Evolutionary conservation across 192 early-diverging fungal genomes (phyloP).

Genomic region (Coemansia sp.): DNA sequence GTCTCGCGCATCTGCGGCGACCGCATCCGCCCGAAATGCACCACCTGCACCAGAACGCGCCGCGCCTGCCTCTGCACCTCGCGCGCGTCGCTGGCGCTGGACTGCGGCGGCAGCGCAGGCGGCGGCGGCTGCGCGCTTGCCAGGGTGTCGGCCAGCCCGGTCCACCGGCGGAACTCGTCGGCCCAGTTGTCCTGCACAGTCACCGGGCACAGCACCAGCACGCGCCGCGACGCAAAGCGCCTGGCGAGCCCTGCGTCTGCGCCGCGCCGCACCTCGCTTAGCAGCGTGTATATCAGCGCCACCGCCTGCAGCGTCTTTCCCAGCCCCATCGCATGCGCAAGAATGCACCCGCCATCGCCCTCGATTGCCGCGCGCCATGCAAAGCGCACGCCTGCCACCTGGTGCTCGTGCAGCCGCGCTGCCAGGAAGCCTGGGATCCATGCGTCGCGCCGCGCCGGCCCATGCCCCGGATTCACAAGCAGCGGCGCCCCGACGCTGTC

Average conservation of each 20-base stretch:
- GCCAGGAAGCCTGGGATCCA: slow-evolving; percentile 61
- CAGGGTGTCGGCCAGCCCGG: slow-evolving; percentile 28
- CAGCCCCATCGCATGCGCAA: slow-evolving; percentile 87
- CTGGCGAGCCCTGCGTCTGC: background rate
- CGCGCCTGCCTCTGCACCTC: slow-evolving; percentile 13
- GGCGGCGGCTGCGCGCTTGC: background rate
- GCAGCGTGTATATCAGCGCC: slow-evolving; percentile 69
- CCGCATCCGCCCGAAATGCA: slow-evolving; percentile 44
- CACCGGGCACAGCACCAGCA: slow-evolving; percentile 76
- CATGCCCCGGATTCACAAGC: slow-evolving; percentile 63
- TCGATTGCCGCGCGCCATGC: slow-evolving; percentile 62
- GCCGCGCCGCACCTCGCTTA: slow-evolving; percentile 58
- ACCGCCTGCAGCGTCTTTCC: slow-evolving; percentile 85
- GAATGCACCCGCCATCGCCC: slow-evolving; percentile 63
- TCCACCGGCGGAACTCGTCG: slow-evolving; percentile 72
- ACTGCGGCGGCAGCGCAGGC: slow-evolving; percentile 17
- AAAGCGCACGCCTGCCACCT: slow-evolving; percentile 78
- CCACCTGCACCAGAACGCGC: slow-evolving; percentile 46
- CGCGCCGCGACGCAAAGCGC: slow-evolving; percentile 51
- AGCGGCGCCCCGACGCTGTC: slow-evolving; percentile 23
- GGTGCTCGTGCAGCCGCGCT: slow-evolving; percentile 65
- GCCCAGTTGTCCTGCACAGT: slow-evolving; percentile 76
- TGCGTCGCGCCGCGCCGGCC: slow-evolving; percentile 17
- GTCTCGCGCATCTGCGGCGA: slow-evolving; percentile 18
- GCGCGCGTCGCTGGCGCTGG: background rate